These are phyloP conservation scores for Kluyveromyces lactis DNA, from an alignment of 805 yeast species.

Conservation along the genomic window DNA sequence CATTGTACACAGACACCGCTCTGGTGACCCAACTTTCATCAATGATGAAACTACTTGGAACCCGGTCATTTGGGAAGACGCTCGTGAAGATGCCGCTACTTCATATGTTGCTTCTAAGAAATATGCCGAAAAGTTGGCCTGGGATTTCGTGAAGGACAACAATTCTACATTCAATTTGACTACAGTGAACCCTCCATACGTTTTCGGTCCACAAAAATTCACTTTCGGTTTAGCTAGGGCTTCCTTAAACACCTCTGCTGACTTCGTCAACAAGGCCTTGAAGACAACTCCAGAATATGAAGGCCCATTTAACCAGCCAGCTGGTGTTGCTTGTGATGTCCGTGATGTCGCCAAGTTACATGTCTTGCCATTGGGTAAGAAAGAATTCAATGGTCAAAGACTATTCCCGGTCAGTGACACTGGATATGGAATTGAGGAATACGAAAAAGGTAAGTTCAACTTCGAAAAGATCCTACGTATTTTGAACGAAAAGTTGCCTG, in stretches of 20 bases:
- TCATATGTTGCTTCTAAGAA: constrained; percentile 57
- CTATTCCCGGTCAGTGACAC: constrained; percentile 18
- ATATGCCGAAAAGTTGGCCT: constrained; percentile 52
- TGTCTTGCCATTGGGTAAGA: constrained; percentile 38
- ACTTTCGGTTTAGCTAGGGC: constrained; percentile 35
- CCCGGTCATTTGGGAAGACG: constrained; percentile 42
- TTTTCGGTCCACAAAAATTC: constrained; percentile 53
- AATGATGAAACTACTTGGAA: constrained; percentile 46
- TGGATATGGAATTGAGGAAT: constrained; percentile 17
- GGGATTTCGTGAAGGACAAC: constrained; percentile 38
- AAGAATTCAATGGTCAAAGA: constrained; percentile 29
- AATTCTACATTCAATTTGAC: constrained; percentile 34
- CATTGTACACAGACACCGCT: constrained; percentile 31
- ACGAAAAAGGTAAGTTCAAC: constrained; percentile 19
- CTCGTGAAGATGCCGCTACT: constrained; percentile 25
- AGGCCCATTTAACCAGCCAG: constrained; percentile 12
- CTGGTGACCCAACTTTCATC: constrained; percentile 28
- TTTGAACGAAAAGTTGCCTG: constrained; percentile 34
- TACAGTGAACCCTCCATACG: constrained; percentile 47
- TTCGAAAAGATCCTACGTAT: constrained; percentile 24
- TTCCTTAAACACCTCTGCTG: constrained; percentile 37
- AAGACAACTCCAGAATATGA: constrained; percentile 18
- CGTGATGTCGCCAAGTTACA: constrained; percentile 59
- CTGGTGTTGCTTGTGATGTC: constrained; percentile 40
- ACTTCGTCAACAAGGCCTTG: constrained; percentile 26